These are phyloP conservation scores for Knufia fluminis DNA, from an alignment of 2,329 filamentous ascomycete species.

Conservation along the genomic window DNA sequence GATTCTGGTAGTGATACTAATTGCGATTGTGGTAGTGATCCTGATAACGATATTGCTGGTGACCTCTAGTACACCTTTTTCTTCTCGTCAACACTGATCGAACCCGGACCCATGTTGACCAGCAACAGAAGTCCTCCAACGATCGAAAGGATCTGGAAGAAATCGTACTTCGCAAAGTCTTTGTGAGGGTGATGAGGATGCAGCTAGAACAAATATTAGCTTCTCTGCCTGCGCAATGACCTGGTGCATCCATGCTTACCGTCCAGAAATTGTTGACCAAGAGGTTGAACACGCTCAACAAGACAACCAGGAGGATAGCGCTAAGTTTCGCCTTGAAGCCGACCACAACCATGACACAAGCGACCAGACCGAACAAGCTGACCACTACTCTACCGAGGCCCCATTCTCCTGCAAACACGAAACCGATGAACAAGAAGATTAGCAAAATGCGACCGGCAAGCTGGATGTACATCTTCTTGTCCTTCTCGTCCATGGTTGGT, in stretches of 20 bases:
- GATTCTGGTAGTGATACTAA: too few relatives aligned
- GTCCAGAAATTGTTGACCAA: slow-evolving; percentile 99
- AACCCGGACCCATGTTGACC: slow-evolving; percentile 96
- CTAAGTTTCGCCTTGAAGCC: slow-evolving; percentile 99
- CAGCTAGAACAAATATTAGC: slow-evolving; percentile 50
- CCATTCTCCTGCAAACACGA: slow-evolving; percentile 93
- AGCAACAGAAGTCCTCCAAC: slow-evolving; percentile 87
- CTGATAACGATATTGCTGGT: neutral
- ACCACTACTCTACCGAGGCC: slow-evolving; percentile 78
- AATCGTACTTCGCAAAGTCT: slow-evolving; percentile 99
- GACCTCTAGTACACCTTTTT: slow-evolving; percentile 91
- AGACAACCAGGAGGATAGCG: slow-evolving; percentile 86
- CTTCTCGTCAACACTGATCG: slow-evolving; percentile 99
- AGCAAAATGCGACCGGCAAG: slow-evolving; percentile 88
- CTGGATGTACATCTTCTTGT: slow-evolving; percentile 99
- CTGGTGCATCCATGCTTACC: slow-evolving; percentile 48
- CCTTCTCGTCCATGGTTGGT: slow-evolving; percentile 93
- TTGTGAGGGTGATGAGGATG: slow-evolving; percentile 98
- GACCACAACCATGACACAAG: slow-evolving; percentile 96
- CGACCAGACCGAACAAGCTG: slow-evolving; percentile 73
- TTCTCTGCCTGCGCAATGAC: neutral
- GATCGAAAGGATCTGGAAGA: slow-evolving; percentile 99
- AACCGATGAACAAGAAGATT: slow-evolving; percentile 95
- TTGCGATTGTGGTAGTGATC: neutral
- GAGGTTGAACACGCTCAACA: slow-evolving; percentile 92